Percentiles rank a stretch among this genome's conserved stretches.
These are phyloP conservation scores for Pontederia crassipes DNA, from an alignment of 176 grass and related monocot species.

Conservation along the genomic window DNA sequence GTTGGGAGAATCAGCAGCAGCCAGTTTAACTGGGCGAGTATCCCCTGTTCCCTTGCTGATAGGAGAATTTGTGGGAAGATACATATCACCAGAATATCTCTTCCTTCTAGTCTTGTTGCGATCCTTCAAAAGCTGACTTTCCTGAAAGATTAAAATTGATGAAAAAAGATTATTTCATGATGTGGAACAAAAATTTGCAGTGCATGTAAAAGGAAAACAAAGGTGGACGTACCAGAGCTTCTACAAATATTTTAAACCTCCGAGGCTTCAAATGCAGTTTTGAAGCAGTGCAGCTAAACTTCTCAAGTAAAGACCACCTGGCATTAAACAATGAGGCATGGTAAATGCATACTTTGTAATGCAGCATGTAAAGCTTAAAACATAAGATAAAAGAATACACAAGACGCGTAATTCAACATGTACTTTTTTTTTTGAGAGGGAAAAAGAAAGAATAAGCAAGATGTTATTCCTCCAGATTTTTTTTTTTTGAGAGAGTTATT, in stretches of 20 bases:
- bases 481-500: too few relatives aligned
- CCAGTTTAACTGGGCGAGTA: conserved; percentile 42
- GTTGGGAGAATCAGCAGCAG: conserved; percentile 39
- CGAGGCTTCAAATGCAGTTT: conserved; percentile 95
- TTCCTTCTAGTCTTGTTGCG: conserved; percentile 91
- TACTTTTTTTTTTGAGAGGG: too few relatives aligned
- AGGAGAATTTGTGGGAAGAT: conserved; percentile 36
- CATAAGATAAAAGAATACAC: too few relatives aligned
- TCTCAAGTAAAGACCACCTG: conserved; percentile 98
- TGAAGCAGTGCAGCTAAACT: conserved; percentile 91
- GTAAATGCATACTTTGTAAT: too few relatives aligned
- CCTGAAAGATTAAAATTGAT: conserved; percentile 31
- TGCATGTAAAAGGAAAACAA: background rate
- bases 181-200: conserved; percentile 18
- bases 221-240: conserved; percentile 64
- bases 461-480: too few relatives aligned
- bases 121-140: conserved; percentile 89
- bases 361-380: too few relatives aligned
- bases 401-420: too few relatives aligned
- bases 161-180: conserved; percentile 11
- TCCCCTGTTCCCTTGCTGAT: conserved; percentile 37
- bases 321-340: conserved; percentile 13
- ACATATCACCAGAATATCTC: conserved; percentile 44
- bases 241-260: conserved; percentile 98
- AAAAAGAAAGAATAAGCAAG: too few relatives aligned